These are phyloP conservation scores for Fusarium sacchari DNA, from an alignment of 2,329 filamentous ascomycete species.

Conservation along the genomic window DNA sequence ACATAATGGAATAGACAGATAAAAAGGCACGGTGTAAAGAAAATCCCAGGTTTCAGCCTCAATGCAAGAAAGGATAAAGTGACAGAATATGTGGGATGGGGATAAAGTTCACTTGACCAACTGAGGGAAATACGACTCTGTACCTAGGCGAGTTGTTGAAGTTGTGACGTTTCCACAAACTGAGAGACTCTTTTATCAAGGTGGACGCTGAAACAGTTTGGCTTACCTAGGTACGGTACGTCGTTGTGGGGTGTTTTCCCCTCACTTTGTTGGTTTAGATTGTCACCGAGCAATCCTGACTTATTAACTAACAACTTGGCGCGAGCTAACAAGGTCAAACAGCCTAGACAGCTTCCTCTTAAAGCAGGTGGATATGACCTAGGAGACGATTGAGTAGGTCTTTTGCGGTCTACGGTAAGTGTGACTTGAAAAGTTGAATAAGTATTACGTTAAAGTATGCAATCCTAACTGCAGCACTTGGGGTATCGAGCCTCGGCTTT, in stretches of 20 bases:
- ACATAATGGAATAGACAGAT: slow-evolving; percentile 28
- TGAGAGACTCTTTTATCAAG: slow-evolving; percentile 7
- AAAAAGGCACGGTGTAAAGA: background rate
- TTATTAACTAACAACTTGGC: slow-evolving; percentile 9
- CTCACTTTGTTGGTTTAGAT: slow-evolving; percentile 22
- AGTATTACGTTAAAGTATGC: background rate
- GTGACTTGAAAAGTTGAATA: background rate
- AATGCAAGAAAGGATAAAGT: background rate
- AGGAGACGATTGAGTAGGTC: background rate
- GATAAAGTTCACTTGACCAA: background rate
- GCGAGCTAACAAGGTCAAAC: slow-evolving; percentile 1
- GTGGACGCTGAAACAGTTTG: slow-evolving; percentile 9
- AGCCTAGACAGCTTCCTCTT: slow-evolving; percentile 32
- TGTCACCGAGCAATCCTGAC: background rate
- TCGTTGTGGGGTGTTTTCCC: slow-evolving; percentile 36
- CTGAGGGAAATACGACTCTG: background rate
- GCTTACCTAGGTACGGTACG: background rate
- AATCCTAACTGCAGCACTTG: background rate
- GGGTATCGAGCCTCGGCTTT: slow-evolving; percentile 15
- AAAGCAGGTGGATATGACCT: slow-evolving; percentile 1
- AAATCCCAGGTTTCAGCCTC: background rate
- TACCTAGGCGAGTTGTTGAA: slow-evolving; percentile 33
- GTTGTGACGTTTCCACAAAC: slow-evolving; percentile 31
- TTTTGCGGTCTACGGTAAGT: background rate
- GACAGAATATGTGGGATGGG: background rate